Evolutionary conservation across 768 basidiomycete genomes (phyloP).

Genomic region (Solioccasus polychromus): DNA sequence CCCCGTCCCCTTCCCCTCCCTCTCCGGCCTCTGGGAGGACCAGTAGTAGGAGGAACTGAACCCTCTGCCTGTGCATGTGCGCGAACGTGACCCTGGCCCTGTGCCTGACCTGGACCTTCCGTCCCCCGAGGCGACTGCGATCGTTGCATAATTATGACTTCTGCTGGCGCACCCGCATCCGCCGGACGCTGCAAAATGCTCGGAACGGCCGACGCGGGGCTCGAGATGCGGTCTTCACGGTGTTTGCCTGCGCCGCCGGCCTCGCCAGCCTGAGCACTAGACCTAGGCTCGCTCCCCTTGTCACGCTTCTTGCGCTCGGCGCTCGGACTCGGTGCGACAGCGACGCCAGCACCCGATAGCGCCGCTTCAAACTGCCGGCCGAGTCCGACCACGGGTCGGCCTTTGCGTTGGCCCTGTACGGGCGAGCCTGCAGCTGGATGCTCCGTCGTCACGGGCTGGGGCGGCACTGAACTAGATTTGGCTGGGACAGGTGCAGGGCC

Average conservation of each 20-base stretch:
- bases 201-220: conserved; percentile 6
- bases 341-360: conserved; percentile 58
- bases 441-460: conserved; percentile 1
- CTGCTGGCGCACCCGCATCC: conserved; percentile 13
- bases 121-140: conserved; percentile 8
- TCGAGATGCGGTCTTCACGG: conserved; percentile 7
- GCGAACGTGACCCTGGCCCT: too few relatives aligned
- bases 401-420: conserved; percentile 34
- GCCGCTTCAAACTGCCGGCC: conserved; percentile 74
- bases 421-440: conserved; percentile 10
- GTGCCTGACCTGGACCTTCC: conserved; percentile 2
- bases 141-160: conserved; percentile 7
- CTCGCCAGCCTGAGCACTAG: background rate
- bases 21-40: conserved; percentile 17
- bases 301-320: conserved; percentile 37
- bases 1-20: conserved; percentile 32
- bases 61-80: background rate
- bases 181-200: conserved; percentile 28
- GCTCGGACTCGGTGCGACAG: conserved; percentile 19
- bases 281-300: conserved; percentile 24
- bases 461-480: background rate
- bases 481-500: background rate
- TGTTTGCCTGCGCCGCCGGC: conserved; percentile 14
- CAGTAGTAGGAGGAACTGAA: conserved; percentile 4
- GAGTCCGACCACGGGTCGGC: conserved; percentile 59